These are phyloP conservation scores for Bruguiera sexangula DNA, from an alignment of 345 rosid genomes.

Conservation along the genomic window DNA sequence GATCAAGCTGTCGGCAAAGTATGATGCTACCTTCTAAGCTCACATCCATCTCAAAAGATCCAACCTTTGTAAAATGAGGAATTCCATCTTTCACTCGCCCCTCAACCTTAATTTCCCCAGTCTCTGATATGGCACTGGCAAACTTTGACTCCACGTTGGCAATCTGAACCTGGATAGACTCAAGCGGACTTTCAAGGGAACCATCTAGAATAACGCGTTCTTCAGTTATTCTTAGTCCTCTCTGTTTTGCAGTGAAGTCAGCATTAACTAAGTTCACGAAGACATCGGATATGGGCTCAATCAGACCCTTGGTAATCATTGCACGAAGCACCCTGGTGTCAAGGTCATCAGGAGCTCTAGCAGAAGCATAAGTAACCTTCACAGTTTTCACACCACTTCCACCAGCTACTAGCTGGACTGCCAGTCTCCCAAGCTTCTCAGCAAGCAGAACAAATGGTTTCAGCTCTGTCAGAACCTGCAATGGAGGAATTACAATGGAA, in stretches of 20 bases:
- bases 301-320: conserved; percentile 72
- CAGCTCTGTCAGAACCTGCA: conserved; percentile 76
- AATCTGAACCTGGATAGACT: conserved; percentile 66
- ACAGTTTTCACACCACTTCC: conserved; percentile 82
- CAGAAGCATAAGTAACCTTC: conserved; percentile 71
- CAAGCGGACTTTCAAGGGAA: conserved; percentile 68
- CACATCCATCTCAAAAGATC: conserved; percentile 74
- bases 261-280: conserved; percentile 79
- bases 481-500: background rate
- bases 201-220: conserved; percentile 44
- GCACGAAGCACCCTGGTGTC: conserved; percentile 88
- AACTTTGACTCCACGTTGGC: conserved; percentile 72
- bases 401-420: conserved; percentile 77
- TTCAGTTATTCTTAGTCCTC: background rate
- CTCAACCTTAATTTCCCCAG: conserved; percentile 68
- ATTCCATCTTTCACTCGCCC: conserved; percentile 74
- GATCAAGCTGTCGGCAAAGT: conserved; percentile 80
- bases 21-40: conserved; percentile 77
- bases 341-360: conserved; percentile 74
- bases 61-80: conserved; percentile 74
- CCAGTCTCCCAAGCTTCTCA: conserved; percentile 73
- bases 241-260: conserved; percentile 52
- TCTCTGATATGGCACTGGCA: conserved; percentile 70
- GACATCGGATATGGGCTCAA: conserved; percentile 71
- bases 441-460: conserved; percentile 74